Base-by-base conservation (phyloP, 176 grass and related monocot species). In the Eragrostis curvula region DNA sequence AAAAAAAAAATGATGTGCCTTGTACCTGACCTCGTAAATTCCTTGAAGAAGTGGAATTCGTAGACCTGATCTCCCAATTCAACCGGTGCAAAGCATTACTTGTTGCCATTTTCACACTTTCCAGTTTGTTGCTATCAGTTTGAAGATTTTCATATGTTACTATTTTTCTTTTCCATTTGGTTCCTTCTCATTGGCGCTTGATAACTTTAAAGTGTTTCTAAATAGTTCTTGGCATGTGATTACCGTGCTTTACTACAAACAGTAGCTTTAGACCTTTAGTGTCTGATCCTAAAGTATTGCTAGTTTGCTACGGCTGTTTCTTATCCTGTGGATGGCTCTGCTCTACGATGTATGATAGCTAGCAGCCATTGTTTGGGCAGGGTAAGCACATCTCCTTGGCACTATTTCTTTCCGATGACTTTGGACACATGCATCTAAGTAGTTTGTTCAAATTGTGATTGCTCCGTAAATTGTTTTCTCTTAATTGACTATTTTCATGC, bases 71-170 rank as follows among this genome's bases (percentile, higher is more conserved):
- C 9, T 66, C 47, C 16, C 6, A 8, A 62, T 44, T 59, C 16
- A 50, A 8, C 3, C 7, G 1, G 48, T 5, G 20, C 16, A 3
- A 20, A 65, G 44, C 36, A n/a, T 40, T 52, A 11, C 21, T 72
- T 55, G 18, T 24, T 52, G 46, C 18, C 61, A 48, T 59, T 75
- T 75, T 68, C 52, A 29, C 23, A 77, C 40, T 6, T 12, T 68
- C 39, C 23, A 40, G 36, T 81, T 81, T 86, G 27, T 8, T 68
- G 17, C 23, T 30, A 11, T 52, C 27, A 45, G 60, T 66, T 24
- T 47, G 27, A 28, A 76, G 65, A 65, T 18, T 18, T 61, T 27
- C 10, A 25, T 59, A 24, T 25, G 7, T n/a, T 56, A 56, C 53
- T 21, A n/a, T 21, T 21, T 7, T 53, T 53, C 6, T 20, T 7